Base-by-base conservation (phyloP, 2,329 filamentous ascomycete species). In the Xylaria hypoxylon region DNA sequence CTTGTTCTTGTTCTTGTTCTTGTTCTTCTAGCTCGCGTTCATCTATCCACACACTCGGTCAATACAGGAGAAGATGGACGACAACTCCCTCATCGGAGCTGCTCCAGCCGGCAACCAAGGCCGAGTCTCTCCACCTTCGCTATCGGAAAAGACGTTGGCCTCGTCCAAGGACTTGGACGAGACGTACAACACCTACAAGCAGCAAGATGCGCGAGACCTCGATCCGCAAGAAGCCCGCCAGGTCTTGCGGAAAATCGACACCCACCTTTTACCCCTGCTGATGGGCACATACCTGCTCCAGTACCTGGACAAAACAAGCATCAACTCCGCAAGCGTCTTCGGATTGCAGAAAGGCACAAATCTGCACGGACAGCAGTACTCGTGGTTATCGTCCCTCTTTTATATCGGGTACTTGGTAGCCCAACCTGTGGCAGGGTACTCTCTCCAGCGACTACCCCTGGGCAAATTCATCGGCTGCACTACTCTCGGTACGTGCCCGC, bases 321-420 rank as follows among this genome's bases (percentile, higher is more conserved):
- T 85, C 74, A 84, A 84, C 68, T 86, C 85, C 71, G 83, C 84
- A 2, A 82, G 80, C 61, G 83, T 82, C 0, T 86, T 83, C 71
- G 84, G 84, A 0, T 71, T 86, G 31, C 76, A 83, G 55, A 73
- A 83, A 51, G 84, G 80, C 2, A 84, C 83, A 0, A 75, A 85
- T 57, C 75, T 88, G 19, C 71, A 78, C 17, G 83, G 82, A 10
- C 79, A 85, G 65, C 78, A 87, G 58, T 88, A 87, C 70, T 82
- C 81, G 11, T 87, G 85, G 85, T 77, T 85, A 5, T 68, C 68
- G 2, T 76, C 74, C 8, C 69, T 76, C 44, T 76, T 76, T 52
- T 76, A 76, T 63, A 71, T 76, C 28, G 74, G 72, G 2, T 76
- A 76, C 50, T 56, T 76, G 51, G 56, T 75, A 28, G 73, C 74